Evolutionary conservation across 2,329 filamentous ascomycete species (phyloP).

Genomic region (Colletotrichum godetiae): DNA sequence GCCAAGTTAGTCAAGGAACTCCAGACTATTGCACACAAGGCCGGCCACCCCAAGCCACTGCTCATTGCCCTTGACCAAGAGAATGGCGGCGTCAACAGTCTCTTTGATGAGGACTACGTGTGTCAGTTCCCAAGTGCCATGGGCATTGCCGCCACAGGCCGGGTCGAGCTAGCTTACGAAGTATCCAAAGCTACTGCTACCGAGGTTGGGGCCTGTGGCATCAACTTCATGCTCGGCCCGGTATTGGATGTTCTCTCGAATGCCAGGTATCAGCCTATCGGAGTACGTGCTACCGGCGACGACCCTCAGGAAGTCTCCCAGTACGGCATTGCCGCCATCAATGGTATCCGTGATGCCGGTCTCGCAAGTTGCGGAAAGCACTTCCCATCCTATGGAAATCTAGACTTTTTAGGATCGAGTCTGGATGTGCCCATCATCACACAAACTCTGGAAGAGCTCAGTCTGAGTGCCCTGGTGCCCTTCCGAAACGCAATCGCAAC

Average conservation of each 20-base stretch:
- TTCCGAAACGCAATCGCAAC: conserved; percentile 91
- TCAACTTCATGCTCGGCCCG: conserved; percentile 95
- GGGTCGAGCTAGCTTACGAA: conserved; percentile 85
- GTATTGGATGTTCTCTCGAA: conserved; percentile 95
- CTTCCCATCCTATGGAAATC: conserved; percentile 94
- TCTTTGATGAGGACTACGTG: conserved; percentile 95
- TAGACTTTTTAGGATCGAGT: conserved; percentile 92
- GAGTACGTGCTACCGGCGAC: conserved; percentile 89
- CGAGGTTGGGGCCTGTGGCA: conserved; percentile 90
- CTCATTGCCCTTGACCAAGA: conserved; percentile 95
- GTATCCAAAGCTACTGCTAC: conserved; percentile 93
- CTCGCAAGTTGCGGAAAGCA: conserved; percentile 93
- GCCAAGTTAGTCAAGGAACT: conserved; percentile 89
- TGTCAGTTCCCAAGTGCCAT: conserved; percentile 97
- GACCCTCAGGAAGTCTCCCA: conserved; percentile 95
- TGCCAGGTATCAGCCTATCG: conserved; percentile 88
- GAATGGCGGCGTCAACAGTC: conserved; percentile 96
- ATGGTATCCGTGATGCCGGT: conserved; percentile 91
- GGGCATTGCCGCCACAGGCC: conserved; percentile 94
- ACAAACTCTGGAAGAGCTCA: conserved; percentile 91
- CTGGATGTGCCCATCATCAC: conserved; percentile 96
- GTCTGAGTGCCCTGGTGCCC: conserved; percentile 89
- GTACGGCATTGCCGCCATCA: conserved; percentile 90
- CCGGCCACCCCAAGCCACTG: conserved; percentile 89
- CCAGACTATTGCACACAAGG: conserved; percentile 90